Evolutionary conservation across 2,329 filamentous ascomycete genomes (phyloP), one percentile per base, ranked within the genome.

Genomic region (Rutstroemia sp.): DNA sequence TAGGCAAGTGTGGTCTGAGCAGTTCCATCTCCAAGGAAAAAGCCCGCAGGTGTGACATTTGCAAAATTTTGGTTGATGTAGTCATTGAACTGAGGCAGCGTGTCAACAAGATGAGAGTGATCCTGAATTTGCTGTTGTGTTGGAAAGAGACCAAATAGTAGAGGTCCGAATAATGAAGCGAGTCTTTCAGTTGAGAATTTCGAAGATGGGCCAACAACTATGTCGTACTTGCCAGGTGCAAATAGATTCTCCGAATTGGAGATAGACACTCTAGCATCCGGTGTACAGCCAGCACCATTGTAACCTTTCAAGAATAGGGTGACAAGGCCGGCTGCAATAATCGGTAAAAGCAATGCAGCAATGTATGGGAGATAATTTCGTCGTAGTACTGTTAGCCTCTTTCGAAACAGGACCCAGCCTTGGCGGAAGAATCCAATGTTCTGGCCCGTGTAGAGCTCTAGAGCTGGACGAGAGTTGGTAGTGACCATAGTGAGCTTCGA

Each of bases 261-360:
- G 38, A 74, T 75, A 0, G 77, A 77, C 0, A 78, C 65, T 48
- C 76, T 73, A 2, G 77, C 74, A 0, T 69, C 67, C 1, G 80
- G 78, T 16, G 75, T 73, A 66, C 85, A 88, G 2, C 73, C 67
- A 54, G 76, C 74, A 1, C 75, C 75, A 4, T 70, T 63, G 63
- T 83, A 83, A 48, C 74, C 72, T 45, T 79, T 77, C 7, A 96
- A 74, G 65, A 92, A 92, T 2, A 95, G 76, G 3, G 86, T 88
- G 0, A 91, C 88, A 16, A 96, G 73, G 0, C 86, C 90, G 18
- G 90, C 87, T 1, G 90, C 88, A 56, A 90, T 76, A 53, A 96
- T 80, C 0, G 92, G 92, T 12, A 96, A 82, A 0, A 90, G 63
- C 39, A 95, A 77, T 0, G 90, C 90, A 2, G 84, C 83, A 7